Conservation (phyloP, 2,329 filamentous ascomycete species). For the Trichoderma koningiopsis region DNA sequence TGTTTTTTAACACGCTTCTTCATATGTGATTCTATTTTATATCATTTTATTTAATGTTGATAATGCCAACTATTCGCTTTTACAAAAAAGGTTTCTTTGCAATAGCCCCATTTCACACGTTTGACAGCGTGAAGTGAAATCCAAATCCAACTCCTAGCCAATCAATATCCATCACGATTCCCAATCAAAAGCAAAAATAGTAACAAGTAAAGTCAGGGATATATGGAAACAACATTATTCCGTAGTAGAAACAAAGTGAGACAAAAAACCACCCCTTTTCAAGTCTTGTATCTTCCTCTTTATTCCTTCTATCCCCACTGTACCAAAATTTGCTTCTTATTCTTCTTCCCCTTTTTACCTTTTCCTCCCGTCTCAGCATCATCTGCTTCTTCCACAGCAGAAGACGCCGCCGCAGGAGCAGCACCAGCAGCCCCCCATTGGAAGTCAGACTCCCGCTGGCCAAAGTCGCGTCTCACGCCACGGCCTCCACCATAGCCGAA, state of each 20-base stretch:
- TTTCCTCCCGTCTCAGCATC: conserved; percentile 40
- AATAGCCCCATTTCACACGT: not conserved
- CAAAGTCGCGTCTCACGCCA: conserved; percentile 57
- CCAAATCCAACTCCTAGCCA: conserved; percentile 7
- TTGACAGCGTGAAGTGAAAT: not conserved
- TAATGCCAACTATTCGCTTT: not conserved
- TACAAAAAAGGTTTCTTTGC: not conserved
- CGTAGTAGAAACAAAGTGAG: not conserved
- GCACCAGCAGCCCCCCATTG: conserved; percentile 45
- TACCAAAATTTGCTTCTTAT: conserved; percentile 62
- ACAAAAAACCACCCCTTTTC: not conserved
- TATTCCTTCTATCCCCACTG: conserved; percentile 55
- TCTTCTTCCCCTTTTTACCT: conserved; percentile 61
- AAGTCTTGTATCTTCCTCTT: not conserved
- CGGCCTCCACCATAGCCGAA: conserved; percentile 61
- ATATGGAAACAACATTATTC: not conserved
- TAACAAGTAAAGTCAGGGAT: not conserved
- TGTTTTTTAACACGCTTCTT: not conserved
- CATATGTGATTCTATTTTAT: not conserved
- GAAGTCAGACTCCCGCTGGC: conserved; percentile 53
- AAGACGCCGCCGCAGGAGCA: conserved; percentile 28
- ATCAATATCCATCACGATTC: too few relatives aligned
- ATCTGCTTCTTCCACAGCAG: conserved; percentile 34
- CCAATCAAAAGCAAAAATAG: not conserved
- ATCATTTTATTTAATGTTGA: not conserved